A percentile compares a stretch with the other conserved stretches of the same genome.
phyloP scores from a whole-genome alignment of 192 early-diverging fungal species.

The Podila horticola region DNA sequence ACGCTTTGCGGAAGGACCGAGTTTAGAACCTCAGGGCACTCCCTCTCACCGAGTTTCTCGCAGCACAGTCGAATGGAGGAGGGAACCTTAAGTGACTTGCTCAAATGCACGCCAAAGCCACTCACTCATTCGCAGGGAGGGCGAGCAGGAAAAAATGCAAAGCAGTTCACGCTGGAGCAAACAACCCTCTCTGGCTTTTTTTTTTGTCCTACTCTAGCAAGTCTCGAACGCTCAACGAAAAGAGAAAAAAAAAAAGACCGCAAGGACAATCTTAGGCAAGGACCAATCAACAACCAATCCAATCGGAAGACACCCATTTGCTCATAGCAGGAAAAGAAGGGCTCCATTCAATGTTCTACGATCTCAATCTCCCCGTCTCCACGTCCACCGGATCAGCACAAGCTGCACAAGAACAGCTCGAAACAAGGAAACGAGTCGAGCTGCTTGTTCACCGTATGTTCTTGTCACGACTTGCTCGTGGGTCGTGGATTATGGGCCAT shows the following conservation, averaged over 20 bases:
- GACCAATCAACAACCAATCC: too few species aligned
- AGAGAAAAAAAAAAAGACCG: too few species aligned
- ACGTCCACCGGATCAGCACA: slow-evolving; percentile 18
- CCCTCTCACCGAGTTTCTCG: neutral
- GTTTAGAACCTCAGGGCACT: too few species aligned
- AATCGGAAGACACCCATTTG: neutral
- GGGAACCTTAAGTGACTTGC: too few species aligned
- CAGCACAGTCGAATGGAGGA: neutral
- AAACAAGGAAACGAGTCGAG: slow-evolving; percentile 55
- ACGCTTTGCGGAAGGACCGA: too few species aligned
- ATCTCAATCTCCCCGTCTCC: slow-evolving; percentile 65
- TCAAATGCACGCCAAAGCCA: too few species aligned
- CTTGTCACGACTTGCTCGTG: neutral
- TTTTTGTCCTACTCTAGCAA: too few species aligned
- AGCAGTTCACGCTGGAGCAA: slow-evolving; percentile 1
- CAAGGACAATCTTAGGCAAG: too few species aligned
- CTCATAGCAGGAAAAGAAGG: neutral
- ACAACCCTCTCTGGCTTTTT: neutral
- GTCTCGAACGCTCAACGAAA: too few species aligned
- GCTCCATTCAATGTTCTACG: slow-evolving; percentile 59
- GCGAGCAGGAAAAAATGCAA: neutral
- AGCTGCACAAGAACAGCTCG: slow-evolving; percentile 45
- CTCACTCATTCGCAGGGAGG: neutral
- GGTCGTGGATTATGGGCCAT: neutral
- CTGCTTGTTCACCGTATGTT: slow-evolving; percentile 59